These are phyloP conservation scores for Candida hungchunana DNA, from an alignment of 805 yeast species.

Conservation along the genomic window DNA sequence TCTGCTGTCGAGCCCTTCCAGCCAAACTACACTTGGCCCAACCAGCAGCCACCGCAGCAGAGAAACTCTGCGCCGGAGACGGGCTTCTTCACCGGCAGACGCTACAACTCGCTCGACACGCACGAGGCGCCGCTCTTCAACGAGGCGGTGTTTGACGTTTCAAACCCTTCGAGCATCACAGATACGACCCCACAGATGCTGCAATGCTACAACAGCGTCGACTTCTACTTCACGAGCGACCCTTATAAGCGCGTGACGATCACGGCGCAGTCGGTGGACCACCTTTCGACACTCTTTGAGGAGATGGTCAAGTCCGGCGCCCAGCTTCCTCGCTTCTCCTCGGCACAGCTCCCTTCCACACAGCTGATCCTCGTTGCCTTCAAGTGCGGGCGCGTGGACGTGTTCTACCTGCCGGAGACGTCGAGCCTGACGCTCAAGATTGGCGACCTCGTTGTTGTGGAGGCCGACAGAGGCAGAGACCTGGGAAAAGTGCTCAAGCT, in stretches of 20 bases:
- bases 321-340: slow-evolving; percentile 22
- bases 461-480: slow-evolving; percentile 83
- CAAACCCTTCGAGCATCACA: slow-evolving; percentile 4
- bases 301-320: slow-evolving; percentile 14
- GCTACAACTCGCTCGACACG: slow-evolving; percentile 1
- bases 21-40: slow-evolving; percentile 11
- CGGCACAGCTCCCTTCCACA: slow-evolving; percentile 22
- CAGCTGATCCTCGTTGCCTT: slow-evolving; percentile 63
- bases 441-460: slow-evolving; percentile 70
- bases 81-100: slow-evolving; percentile 6
- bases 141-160: slow-evolving; percentile 12
- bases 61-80: slow-evolving; percentile 9
- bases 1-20: slow-evolving; percentile 14
- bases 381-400: slow-evolving; percentile 77
- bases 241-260: slow-evolving; percentile 23
- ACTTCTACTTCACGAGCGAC: slow-evolving; percentile 24
- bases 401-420: slow-evolving; percentile 53
- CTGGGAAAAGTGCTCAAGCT: slow-evolving; percentile 73
- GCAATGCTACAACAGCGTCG: slow-evolving; percentile 20
- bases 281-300: slow-evolving; percentile 11
- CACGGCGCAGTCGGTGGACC: slow-evolving; percentile 10
- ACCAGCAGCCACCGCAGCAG: slow-evolving; percentile 8
- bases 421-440: slow-evolving; percentile 37
- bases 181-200: slow-evolving; percentile 17
- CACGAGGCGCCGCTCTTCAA: slow-evolving; percentile 9